Base-by-base conservation (phyloP, 148 eudicot species). In the Chenopodium quinoa region DNA sequence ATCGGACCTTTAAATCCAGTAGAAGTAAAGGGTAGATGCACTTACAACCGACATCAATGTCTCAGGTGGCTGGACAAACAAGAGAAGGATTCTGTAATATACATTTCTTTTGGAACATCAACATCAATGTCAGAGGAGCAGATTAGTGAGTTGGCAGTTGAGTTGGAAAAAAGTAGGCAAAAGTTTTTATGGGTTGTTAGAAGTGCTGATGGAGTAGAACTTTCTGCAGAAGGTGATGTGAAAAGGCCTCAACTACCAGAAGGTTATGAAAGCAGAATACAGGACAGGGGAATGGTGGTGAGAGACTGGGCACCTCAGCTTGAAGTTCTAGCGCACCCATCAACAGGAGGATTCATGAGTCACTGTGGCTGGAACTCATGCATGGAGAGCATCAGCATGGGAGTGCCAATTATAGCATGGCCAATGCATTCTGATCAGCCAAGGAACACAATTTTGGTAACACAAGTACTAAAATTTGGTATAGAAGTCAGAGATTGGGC, bases 281-380 rank as follows among this genome's bases (percentile, higher is more conserved):
- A 77, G 80, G 85, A 72, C 13, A 80, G 54, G 11, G 93, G 93
- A 27, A 31, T 90, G n/a, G 76, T 92, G 5, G 80, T 87, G 11
- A 86, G 85, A 79, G 91, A 90, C 27, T 92, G 97, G 93, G 94
- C 87, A 1, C 93, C 94, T 8, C 97, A 92, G 73, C 70, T 91
- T 14, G 91, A 92, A 63, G 90, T 92, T n/a, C 81, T 92, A 27
- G 91, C 71, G 0, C 97, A 91, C 67, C 62, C 81, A 8, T 78
- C 94, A 0, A 88, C 85, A 2, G 91, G 91, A 2, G 94, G 92
- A 23, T 93, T 93, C 73, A 78, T 91, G 84, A 88, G 92, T 74
- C 90, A 90, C 37, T 91, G 94, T 60, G 93, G 97, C 34, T 93
- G 97, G 97, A 90, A 91, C 73, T 93, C 97, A 12, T 91, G 97